Evolutionary conservation across 2,329 filamentous ascomycete genomes (phyloP), one percentile per base, ranked within the genome.

Genomic region (Claviceps maximensis): DNA sequence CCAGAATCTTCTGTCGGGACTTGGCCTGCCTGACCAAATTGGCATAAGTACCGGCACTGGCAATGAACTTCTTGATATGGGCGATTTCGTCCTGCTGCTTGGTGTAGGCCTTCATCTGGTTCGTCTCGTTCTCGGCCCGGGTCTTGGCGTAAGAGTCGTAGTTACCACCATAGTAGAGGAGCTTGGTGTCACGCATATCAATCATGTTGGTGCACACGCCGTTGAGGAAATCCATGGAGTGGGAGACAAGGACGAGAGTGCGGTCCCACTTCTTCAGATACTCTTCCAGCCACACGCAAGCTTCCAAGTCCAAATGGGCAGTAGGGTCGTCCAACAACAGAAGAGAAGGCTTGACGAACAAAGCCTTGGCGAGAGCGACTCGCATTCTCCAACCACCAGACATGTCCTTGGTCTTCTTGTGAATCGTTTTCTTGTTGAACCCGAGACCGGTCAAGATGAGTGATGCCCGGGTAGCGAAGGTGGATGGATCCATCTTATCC

Each of bases 361-460:
- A 84, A 54, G 93, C 93, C 79, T 97, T 96, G 68, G 80, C 93
- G 56, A 98, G 84, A 54, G 93, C 93, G 55, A 98, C 93, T 80
- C 94, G 89, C 93, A 98, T 98, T 78, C 91, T 84, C 93, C 93
- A 98, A 63, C 93, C 93, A 88, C 93, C 93, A 60, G 93, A 98
- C 94, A 98, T 98, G 71, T 98, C 94, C 82, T 97, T 98, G 64
- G 94, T 98, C 83, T 94, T 96, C 82, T 98, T 98, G 72, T 94
- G 77, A 67, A 98, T 97, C 53, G 94, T 98, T 62, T 73, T 74
- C 79, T 97, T 97, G 84, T 98, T 95, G 83, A 98, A 98, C 60
- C 93, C 93, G 55, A 98, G 86, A 89, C 93, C 93, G 53, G 93
- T 98, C 62, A 98, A 74, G 69, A 98, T 98, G 60, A 96, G 84